Evolutionary conservation across 176 grass and related monocot genomes (phyloP).

Genomic region (Echinochloa phyllopogon): DNA sequence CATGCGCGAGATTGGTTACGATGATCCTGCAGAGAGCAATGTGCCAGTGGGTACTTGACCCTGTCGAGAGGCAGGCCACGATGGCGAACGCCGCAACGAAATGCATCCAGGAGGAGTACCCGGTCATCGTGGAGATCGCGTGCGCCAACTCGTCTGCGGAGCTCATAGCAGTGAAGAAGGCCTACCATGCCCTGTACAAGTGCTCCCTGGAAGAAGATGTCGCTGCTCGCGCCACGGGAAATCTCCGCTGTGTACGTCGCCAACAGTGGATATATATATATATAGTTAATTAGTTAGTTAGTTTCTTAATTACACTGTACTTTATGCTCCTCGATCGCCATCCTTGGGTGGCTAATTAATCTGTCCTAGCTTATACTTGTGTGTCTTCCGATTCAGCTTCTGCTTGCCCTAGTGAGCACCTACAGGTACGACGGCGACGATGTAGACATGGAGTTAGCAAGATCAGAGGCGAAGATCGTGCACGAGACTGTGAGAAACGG

Average conservation of each 20-base stretch:
- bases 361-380: neutral
- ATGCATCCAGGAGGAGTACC: conserved; percentile 55
- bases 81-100: conserved; percentile 65
- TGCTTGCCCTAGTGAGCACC: conserved; percentile 62
- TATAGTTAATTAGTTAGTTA: too few species aligned
- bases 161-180: conserved; percentile 68
- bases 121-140: conserved; percentile 67
- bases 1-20: neutral
- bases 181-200: conserved; percentile 70
- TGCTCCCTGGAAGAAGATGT: conserved; percentile 88
- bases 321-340: neutral
- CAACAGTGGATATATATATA: too few species aligned
- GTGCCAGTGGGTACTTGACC: conserved; percentile 75
- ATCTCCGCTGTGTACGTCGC: conserved; percentile 49
- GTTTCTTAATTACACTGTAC: too few species aligned
- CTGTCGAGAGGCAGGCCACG: conserved; percentile 62
- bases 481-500: conserved; percentile 46
- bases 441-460: conserved; percentile 53
- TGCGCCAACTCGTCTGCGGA: conserved; percentile 62
- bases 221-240: conserved; percentile 55
- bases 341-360: neutral
- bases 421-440: conserved; percentile 78
- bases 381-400: conserved; percentile 45
- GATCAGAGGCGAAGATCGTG: conserved; percentile 65
- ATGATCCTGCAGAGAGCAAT: conserved; percentile 60